Evolutionary conservation across 768 basidiomycete genomes (phyloP).

Genomic region (Kwoniella mangroviensis): DNA sequence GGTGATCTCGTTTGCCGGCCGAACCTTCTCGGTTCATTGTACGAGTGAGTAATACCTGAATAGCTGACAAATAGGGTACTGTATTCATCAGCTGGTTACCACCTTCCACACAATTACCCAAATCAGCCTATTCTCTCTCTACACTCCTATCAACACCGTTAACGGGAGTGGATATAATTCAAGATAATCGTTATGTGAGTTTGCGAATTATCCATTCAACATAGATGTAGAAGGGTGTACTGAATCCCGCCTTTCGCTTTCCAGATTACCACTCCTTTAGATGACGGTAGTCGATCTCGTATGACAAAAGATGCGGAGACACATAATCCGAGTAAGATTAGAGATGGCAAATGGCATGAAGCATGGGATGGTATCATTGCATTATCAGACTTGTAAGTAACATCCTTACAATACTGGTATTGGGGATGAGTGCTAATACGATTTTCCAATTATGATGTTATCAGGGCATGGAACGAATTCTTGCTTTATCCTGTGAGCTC

Average conservation of each 20-base stretch:
- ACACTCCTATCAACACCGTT: slow-evolving; percentile 32
- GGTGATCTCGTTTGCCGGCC: neutral
- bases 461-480: slow-evolving; percentile 19
- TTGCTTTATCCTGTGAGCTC: slow-evolving; percentile 14
- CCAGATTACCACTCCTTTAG: slow-evolving; percentile 33
- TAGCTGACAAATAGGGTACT: neutral
- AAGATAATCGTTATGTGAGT: slow-evolving; percentile 37
- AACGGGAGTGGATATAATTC: slow-evolving; percentile 24
- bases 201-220: neutral
- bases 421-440: too few relatives aligned
- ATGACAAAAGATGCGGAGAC: slow-evolving; percentile 8
- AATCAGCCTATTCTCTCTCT: slow-evolving; percentile 39
- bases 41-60: neutral
- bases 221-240: too few relatives aligned
- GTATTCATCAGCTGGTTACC: slow-evolving; percentile 36
- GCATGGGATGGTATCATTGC: slow-evolving; percentile 24
- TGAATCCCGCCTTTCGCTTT: neutral
- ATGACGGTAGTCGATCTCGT: slow-evolving; percentile 16
- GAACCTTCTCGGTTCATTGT: neutral
- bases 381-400: slow-evolving; percentile 12
- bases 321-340: slow-evolving; percentile 25
- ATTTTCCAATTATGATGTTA: neutral
- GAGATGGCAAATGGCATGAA: slow-evolving; percentile 24
- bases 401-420: neutral
- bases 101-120: slow-evolving; percentile 19